Conservation (phyloP, 306 rosid species). For the Vicia faba region DNA sequence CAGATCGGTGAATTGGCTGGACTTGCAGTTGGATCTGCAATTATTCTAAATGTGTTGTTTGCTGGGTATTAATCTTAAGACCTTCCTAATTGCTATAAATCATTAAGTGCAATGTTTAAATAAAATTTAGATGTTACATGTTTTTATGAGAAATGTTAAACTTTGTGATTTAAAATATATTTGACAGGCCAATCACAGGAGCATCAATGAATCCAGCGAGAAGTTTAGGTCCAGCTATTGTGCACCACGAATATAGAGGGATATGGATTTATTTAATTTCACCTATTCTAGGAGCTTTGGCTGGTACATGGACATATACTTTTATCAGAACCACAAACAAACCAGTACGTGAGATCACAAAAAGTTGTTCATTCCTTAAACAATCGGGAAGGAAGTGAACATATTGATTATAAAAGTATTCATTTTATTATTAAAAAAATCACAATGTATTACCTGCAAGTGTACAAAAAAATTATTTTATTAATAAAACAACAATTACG, state of each 20-base stretch:
- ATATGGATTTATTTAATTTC: conserved; percentile 4
- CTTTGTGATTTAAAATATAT: not conserved
- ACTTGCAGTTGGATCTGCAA: conserved; percentile 64
- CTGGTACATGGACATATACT: conserved; percentile 7
- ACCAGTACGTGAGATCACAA: not conserved
- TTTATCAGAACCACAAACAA: not conserved
- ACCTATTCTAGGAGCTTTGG: conserved; percentile 16
- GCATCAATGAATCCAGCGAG: conserved; percentile 29
- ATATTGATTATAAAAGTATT: not conserved
- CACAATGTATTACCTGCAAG: too few species aligned
- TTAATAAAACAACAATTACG: too few species aligned
- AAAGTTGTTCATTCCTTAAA: conserved; percentile 3
- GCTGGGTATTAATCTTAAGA: conserved; percentile 55
- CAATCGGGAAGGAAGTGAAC: not conserved
- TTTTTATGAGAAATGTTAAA: conserved; percentile 1
- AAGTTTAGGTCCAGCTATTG: conserved; percentile 26
- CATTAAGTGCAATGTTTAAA: not conserved
- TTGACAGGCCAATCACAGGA: not conserved
- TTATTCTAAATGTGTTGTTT: conserved; percentile 67
- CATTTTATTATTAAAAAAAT: too few species aligned
- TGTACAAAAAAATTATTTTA: too few species aligned
- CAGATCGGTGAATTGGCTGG: conserved; percentile 92
- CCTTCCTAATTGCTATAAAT: not conserved
- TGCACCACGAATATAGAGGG: not conserved
- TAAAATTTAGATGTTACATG: not conserved